Base-by-base conservation (phyloP, 768 basidiomycete species). In the Paxillus involutus region DNA sequence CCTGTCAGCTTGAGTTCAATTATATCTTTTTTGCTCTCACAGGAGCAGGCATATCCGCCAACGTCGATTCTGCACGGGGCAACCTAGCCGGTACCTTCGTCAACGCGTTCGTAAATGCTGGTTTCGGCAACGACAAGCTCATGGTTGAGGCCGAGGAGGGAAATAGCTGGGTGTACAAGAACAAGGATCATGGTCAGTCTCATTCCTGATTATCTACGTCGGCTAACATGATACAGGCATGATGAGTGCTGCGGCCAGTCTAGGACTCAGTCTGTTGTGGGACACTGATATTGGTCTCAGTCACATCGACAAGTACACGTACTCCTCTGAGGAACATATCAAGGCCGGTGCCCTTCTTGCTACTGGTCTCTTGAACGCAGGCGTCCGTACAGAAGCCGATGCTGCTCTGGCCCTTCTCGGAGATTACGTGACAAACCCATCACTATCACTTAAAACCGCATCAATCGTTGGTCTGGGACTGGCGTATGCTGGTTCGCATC, bases 121-220 rank as follows among this genome's bases (percentile, higher is more conserved):
- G 96, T 0, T 99, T 95, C 65, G 94, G 94, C 21, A 99, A 99
- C 68, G 97, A 99, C 71, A 98, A 97, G 69, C 81, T 99, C 50
- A 96, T 99, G 92, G 94, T 95, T 6, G 89, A 88, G 66, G 96
- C 94, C 1, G 91, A 94, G 55, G 95, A 97, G 64, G 96, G 97
- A 13, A 91, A 85, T 71, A 95, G 93, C 63, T 99, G 94, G 94
- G 93, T 99, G 53, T 99, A 98, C 80, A 98, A 98, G 81, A 98
- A 98, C 78, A 98, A 98, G 75, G 96, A 98, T 49, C 93, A 97
- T 58, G 97, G 95, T 87, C 53, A 19, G 79, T 66, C 13, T 29
- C 40, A n/a, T 35, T 47, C 37, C 10, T 14, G 41, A 24, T 19
- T 19, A 5, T 57, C 26, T 14, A 32, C 14, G 2, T 48, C 19